Evolutionary conservation across 2,329 filamentous ascomycete species (phyloP).

Genomic region (Trichoderma atroviride): DNA sequence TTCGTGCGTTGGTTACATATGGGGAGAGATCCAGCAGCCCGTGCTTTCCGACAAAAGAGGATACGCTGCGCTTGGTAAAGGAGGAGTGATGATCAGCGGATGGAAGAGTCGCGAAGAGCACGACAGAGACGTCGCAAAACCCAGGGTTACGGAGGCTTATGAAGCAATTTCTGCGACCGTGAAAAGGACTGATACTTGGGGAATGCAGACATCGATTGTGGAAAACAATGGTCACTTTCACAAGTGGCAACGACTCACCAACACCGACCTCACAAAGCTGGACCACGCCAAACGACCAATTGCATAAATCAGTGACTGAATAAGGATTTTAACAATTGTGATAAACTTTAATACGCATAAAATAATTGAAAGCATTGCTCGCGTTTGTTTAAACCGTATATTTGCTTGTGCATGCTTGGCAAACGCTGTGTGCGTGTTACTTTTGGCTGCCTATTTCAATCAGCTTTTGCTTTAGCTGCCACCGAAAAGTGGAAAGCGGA

Average conservation of each 20-base stretch:
- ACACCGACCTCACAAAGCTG: neutral
- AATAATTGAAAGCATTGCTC: neutral
- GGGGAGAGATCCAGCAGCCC: neutral
- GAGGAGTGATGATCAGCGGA: slow-evolving; percentile 8
- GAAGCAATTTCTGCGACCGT: neutral
- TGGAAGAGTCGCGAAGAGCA: slow-evolving; percentile 8
- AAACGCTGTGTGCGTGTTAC: too few species aligned
- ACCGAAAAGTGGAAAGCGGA: too few species aligned
- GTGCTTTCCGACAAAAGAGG: neutral
- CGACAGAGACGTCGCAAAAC: neutral
- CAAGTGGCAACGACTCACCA: neutral
- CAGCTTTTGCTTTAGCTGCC: too few species aligned
- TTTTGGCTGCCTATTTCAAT: too few species aligned
- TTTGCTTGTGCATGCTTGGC: neutral
- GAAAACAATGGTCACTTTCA: neutral
- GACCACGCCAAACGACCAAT: neutral
- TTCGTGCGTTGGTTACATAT: neutral
- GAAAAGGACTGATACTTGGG: neutral
- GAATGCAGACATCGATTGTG: neutral
- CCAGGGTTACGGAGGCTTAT: neutral
- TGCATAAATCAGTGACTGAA: neutral
- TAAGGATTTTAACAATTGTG: neutral
- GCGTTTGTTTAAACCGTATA: neutral
- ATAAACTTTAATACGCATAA: neutral
- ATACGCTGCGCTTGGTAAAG: neutral